A percentile compares a stretch with the other conserved stretches of the same genome.
Evolutionary conservation across 805 yeast species (phyloP).

Genomic region (Brettanomyces custersianus): DNA sequence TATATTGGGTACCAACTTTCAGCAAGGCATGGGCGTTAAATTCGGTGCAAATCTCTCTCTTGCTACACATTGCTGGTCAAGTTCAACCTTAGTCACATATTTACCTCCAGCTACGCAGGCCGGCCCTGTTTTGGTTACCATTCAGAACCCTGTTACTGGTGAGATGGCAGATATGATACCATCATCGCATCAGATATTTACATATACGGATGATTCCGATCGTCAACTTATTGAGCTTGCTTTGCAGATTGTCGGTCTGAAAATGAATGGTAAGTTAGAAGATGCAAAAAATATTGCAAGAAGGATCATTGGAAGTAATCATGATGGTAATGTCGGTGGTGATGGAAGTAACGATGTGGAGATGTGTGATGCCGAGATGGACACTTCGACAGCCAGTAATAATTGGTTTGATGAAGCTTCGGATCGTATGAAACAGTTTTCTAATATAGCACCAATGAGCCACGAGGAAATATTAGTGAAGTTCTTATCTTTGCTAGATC

Average conservation of each 20-base stretch:
- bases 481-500: constrained; percentile 50
- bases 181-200: constrained; percentile 54
- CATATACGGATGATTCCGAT: constrained; percentile 93
- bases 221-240: constrained; percentile 92
- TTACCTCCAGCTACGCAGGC: constrained; percentile 86
- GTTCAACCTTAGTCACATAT: constrained; percentile 84
- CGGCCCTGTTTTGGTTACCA: constrained; percentile 88
- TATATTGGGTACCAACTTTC: constrained; percentile 77
- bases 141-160: constrained; percentile 28
- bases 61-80: constrained; percentile 95
- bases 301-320: constrained; percentile 66
- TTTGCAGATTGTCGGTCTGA: constrained; percentile 89
- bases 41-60: constrained; percentile 77
- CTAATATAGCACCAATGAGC: constrained; percentile 32
- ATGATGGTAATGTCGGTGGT: constrained; percentile 5
- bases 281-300: constrained; percentile 92
- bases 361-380: constrained; percentile 7
- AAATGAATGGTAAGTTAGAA: constrained; percentile 92
- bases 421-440: constrained; percentile 37
- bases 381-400: constrained; percentile 12
- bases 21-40: constrained; percentile 71
- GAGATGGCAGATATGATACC: constrained; percentile 5
- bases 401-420: constrained; percentile 50
- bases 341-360: constrained; percentile 6
- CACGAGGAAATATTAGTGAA: constrained; percentile 42